Conservation (phyloP, 129 eudicot species). For the Sambucus nigra region DNA sequence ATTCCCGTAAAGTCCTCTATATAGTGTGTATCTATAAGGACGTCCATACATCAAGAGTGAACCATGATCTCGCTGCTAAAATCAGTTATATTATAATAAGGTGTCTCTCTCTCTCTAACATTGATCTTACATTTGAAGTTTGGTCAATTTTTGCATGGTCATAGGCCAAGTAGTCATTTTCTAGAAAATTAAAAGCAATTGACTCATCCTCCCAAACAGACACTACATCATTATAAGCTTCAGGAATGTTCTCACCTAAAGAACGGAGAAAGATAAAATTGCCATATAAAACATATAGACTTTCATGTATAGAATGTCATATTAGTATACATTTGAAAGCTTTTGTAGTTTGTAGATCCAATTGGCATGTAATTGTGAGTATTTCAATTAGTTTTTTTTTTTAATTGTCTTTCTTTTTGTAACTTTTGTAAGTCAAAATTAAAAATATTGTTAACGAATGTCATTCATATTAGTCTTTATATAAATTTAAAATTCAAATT, state of each 20-base stretch:
- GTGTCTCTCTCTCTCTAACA: not conserved
- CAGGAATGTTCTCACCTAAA: constrained; percentile 57
- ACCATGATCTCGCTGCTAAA: constrained; percentile 77
- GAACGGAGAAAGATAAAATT: constrained; percentile 1
- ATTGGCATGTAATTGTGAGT: too few relatives aligned
- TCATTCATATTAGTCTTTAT: too few relatives aligned
- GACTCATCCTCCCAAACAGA: constrained; percentile 92
- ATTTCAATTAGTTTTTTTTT: too few relatives aligned
- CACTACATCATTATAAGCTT: constrained; percentile 31
- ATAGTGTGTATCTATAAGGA: constrained; percentile 66
- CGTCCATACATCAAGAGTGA: constrained; percentile 48
- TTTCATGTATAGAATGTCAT: too few relatives aligned
- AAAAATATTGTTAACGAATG: too few relatives aligned
- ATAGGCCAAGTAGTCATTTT: constrained; percentile 44
- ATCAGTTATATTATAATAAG: too few relatives aligned
- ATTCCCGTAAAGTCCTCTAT: constrained; percentile 61
- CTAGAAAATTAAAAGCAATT: constrained; percentile 38
- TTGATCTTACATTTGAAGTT: constrained; percentile 43
- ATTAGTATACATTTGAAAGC: too few relatives aligned
- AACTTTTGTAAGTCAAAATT: too few relatives aligned
- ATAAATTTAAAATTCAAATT: too few relatives aligned
- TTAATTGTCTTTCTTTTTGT: too few relatives aligned
- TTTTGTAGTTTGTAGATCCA: too few relatives aligned
- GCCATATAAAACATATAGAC: not conserved
- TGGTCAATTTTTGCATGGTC: constrained; percentile 35